Percentiles rank a stretch among this genome's conserved stretches.
phyloP scores from a whole-genome alignment of 2,329 filamentous ascomycete species.

The Ascochyta fabae region DNA sequence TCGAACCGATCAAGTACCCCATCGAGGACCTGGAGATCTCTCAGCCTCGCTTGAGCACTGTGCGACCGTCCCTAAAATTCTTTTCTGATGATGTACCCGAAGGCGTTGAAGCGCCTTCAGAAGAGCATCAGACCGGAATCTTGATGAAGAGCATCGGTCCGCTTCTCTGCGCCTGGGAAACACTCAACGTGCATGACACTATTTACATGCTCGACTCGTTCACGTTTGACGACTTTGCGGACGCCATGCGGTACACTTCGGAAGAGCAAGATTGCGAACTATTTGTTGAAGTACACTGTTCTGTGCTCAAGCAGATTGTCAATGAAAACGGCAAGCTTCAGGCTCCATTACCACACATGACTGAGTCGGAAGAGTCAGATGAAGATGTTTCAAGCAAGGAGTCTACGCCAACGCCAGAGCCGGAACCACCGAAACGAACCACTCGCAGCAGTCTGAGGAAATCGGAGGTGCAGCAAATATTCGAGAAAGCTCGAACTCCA shows the following conservation, averaged over 20 bases:
- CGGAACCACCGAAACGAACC: slow-evolving; percentile 77
- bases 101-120: slow-evolving; percentile 45
- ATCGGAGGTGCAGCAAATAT: slow-evolving; percentile 69
- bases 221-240: slow-evolving; percentile 94
- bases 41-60: slow-evolving; percentile 66
- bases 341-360: slow-evolving; percentile 76
- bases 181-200: slow-evolving; percentile 96
- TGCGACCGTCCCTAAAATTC: slow-evolving; percentile 79
- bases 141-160: slow-evolving; percentile 84
- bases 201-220: slow-evolving; percentile 95
- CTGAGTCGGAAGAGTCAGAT: slow-evolving; percentile 43
- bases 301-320: slow-evolving; percentile 85
- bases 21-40: slow-evolving; percentile 90
- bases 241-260: slow-evolving; percentile 80
- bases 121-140: slow-evolving; percentile 61
- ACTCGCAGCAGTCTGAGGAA: slow-evolving; percentile 88
- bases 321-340: slow-evolving; percentile 80
- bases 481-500: slow-evolving; percentile 46
- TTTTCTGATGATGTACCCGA: slow-evolving; percentile 67
- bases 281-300: slow-evolving; percentile 89
- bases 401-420: slow-evolving; percentile 61
- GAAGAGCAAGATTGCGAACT: slow-evolving; percentile 80
- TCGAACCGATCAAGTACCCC: slow-evolving; percentile 82
- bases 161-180: slow-evolving; percentile 92
- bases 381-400: slow-evolving; percentile 60